These are phyloP conservation scores for Ascochyta rabiei DNA, from an alignment of 2,329 filamentous ascomycete species.

Conservation along the genomic window DNA sequence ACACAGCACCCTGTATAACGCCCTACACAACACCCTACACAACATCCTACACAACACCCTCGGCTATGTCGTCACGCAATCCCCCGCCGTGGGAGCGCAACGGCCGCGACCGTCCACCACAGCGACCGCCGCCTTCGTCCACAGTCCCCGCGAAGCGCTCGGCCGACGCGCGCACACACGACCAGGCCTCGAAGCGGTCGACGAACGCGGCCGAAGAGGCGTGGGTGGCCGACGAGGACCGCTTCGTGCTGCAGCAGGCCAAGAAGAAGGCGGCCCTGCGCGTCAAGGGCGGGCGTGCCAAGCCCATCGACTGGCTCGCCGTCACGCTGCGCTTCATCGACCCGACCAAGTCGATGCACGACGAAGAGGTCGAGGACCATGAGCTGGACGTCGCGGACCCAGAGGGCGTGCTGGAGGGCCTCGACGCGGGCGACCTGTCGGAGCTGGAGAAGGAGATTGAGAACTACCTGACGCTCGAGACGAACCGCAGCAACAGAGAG, in stretches of 20 bases:
- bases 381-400: constrained; percentile 80
- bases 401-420: constrained; percentile 75
- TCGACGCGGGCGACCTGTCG: constrained; percentile 69
- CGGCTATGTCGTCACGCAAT: constrained; percentile 43
- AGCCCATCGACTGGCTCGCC: constrained; percentile 90
- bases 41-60: no score
- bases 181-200: constrained; percentile 49
- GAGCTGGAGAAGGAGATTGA: constrained; percentile 85
- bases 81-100: constrained; percentile 42
- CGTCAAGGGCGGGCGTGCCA: constrained; percentile 87
- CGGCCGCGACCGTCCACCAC: constrained; percentile 25
- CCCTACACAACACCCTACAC: background rate
- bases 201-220: constrained; percentile 56
- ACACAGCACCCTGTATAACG: background rate
- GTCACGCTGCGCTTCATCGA: constrained; percentile 91
- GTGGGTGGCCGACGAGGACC: constrained; percentile 94
- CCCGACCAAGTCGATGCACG: constrained; percentile 74
- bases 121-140: constrained; percentile 35
- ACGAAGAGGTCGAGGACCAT: constrained; percentile 81
- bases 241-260: constrained; percentile 92
- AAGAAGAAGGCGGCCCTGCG: constrained; percentile 98
- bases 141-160: constrained; percentile 52
- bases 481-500: constrained; percentile 75
- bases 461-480: constrained; percentile 79
- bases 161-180: constrained; percentile 51